Evolutionary conservation across 2,329 filamentous ascomycete species (phyloP), one percentile per base, ranked within the genome.

Genomic region (Thyridium curvatum): DNA sequence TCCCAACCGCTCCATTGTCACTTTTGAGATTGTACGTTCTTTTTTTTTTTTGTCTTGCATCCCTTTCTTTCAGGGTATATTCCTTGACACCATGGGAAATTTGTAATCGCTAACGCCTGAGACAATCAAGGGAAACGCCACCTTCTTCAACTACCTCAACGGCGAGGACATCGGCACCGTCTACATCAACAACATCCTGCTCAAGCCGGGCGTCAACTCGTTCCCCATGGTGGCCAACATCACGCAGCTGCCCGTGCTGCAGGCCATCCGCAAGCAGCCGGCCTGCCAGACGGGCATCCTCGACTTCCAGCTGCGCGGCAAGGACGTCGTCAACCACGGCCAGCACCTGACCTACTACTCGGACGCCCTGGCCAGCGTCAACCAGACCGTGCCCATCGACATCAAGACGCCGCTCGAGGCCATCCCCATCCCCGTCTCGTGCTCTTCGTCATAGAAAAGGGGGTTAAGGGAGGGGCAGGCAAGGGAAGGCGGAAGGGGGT

Each of bases 1-100:
- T 37, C 79, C 77, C 47, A 86, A 86, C 56, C 70, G 68, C 7
- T 82, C 80, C 2, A 60, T 75, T 37, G 69, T 82, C 52, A 77
- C 71, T n/a, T 67, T 86, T 38, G 72, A 82, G 28, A 72, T 86
- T 50, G 76, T 79, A 62, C 61, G 72, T 64, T 26, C 13, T 35
- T 3, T 12, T 40, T 31, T 32, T 15, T n/a, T n/a, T 8, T 15
- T 12, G 29, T 10, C 31, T n/a, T 30, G 9, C 32, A 9, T n/a
- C 14, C 5, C 16, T 2, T 7, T 14, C 8, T 12, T 12, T 9
- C 17, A 14, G 13, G n/a, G n/a, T n/a, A n/a, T n/a, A n/a, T n/a
- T n/a, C n/a, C n/a, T n/a, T n/a, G n/a, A n/a, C n/a, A n/a, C n/a
- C n/a, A n/a, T n/a, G n/a, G n/a, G n/a, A n/a, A n/a, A n/a, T 26